These are phyloP conservation scores for Chaetomidium leptoderma DNA, from an alignment of 495 filamentous ascomycete genomes.

Conservation along the genomic window DNA sequence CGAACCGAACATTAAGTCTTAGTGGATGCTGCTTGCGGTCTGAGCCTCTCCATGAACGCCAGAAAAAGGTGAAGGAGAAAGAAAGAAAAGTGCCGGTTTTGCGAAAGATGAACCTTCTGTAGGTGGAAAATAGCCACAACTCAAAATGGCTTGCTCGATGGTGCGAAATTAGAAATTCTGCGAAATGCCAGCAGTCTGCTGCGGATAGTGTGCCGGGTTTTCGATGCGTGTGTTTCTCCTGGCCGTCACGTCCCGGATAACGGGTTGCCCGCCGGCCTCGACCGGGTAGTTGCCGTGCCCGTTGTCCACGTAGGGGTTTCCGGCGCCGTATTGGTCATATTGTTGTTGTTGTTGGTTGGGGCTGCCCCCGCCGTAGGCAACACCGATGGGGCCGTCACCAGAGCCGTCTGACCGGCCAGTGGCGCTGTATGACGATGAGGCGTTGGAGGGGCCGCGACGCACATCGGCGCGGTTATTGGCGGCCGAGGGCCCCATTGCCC, in stretches of 20 bases:
- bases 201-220: constrained; percentile 77
- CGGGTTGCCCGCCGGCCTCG: constrained; percentile 57
- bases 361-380: constrained; percentile 39
- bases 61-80: constrained; percentile 2
- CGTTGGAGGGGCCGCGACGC: constrained; percentile 88
- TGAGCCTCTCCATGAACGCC: constrained; percentile 13
- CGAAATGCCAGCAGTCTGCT: constrained; percentile 93
- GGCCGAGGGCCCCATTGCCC: constrained; percentile 68
- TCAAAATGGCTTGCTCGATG: not conserved
- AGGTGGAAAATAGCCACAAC: not conserved
- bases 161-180: constrained; percentile 73
- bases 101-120: too few species aligned
- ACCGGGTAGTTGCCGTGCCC: constrained; percentile 26
- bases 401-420: constrained; percentile 79
- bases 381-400: constrained; percentile 57
- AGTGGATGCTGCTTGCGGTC: constrained; percentile 7
- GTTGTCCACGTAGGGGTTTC: constrained; percentile 44
- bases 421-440: constrained; percentile 90
- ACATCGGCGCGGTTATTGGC: constrained; percentile 65
- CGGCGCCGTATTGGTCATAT: constrained; percentile 53
- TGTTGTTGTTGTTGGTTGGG: constrained; percentile 24
- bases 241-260: constrained; percentile 91
- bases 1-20: constrained; percentile 5
- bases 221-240: constrained; percentile 91
- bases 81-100: not conserved